These are phyloP conservation scores for Ramalina intermedia DNA, from an alignment of 495 filamentous ascomycete species.

Conservation along the genomic window DNA sequence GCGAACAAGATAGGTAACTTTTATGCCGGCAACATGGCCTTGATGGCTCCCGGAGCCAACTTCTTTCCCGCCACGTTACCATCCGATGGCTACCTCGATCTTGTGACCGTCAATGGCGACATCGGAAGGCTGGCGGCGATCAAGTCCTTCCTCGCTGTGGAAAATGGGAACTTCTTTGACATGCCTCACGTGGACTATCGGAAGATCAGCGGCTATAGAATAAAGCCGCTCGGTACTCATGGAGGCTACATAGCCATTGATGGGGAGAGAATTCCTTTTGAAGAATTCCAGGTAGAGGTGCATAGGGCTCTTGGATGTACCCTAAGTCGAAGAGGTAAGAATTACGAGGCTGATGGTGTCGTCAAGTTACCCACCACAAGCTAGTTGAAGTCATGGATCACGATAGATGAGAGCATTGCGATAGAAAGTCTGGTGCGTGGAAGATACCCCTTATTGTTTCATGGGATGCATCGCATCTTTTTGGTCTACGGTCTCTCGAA, in stretches of 20 bases:
- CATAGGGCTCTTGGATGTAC: constrained; percentile 76
- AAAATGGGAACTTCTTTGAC: constrained; percentile 60
- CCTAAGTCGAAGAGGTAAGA: constrained; percentile 51
- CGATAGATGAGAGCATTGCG: not conserved
- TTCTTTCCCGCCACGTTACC: constrained; percentile 82
- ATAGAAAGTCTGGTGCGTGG: not conserved
- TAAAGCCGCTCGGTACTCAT: constrained; percentile 52
- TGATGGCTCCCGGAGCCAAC: constrained; percentile 71
- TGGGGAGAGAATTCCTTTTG: constrained; percentile 74
- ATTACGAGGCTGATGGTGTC: constrained; percentile 59
- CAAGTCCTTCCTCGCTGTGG: constrained; percentile 52
- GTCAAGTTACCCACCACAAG: constrained; percentile 1
- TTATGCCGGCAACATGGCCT: constrained; percentile 84
- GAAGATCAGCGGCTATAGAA: constrained; percentile 70
- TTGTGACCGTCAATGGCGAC: constrained; percentile 66
- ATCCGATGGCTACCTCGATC: constrained; percentile 72
- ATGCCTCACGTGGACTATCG: constrained; percentile 60
- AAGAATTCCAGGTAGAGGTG: constrained; percentile 80
- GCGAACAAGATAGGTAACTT: constrained; percentile 77
- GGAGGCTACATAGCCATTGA: constrained; percentile 88
- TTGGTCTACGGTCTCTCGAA: too few relatives aligned
- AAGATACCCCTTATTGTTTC: too few relatives aligned
- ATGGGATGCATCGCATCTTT: too few relatives aligned
- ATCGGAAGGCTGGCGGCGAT: constrained; percentile 49
- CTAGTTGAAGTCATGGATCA: too few relatives aligned